phyloP scores from a whole-genome alignment of 2,329 filamentous ascomycete species.

The Exophiala sp. region DNA sequence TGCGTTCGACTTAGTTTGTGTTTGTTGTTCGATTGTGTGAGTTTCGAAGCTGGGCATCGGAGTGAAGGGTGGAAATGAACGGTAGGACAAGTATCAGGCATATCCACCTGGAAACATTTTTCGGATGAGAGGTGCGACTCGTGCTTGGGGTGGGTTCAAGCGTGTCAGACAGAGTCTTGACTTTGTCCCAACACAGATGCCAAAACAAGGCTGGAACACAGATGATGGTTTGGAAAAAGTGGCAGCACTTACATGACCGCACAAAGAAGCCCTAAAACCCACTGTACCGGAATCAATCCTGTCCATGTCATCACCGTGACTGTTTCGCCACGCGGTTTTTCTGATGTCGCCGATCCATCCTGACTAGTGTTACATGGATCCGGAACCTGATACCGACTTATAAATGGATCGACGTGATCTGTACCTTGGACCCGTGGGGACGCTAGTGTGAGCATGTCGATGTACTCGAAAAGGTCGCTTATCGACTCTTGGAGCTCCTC shows the following conservation, averaged over 20 bases:
- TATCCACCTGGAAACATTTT: too few species aligned
- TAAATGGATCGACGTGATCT: constrained; percentile 17
- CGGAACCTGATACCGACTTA: constrained; percentile 32
- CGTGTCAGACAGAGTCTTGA: too few species aligned
- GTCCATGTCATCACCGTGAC: constrained; percentile 39
- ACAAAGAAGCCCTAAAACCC: constrained; percentile 36
- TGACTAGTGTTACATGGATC: constrained; percentile 11
- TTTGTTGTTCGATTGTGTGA: too few species aligned
- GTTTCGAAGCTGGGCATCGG: too few species aligned
- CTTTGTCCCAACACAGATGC: not conserved
- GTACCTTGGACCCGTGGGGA: constrained; percentile 36
- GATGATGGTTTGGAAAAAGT: too few species aligned
- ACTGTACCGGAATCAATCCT: constrained; percentile 38
- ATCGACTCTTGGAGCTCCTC: constrained; percentile 56
- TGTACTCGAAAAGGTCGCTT: constrained; percentile 56
- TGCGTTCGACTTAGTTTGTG: not conserved
- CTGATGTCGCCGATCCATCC: constrained; percentile 25
- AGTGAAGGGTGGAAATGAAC: too few species aligned
- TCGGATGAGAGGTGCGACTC: too few species aligned
- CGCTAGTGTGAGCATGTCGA: constrained; percentile 49
- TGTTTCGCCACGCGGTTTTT: constrained; percentile 27
- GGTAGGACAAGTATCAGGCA: too few species aligned
- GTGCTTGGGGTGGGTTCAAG: too few species aligned
- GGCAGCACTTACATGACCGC: constrained; percentile 18
- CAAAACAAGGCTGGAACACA: not conserved